phyloP scores from a whole-genome alignment of 345 rosid species.

The Draba incana region DNA sequence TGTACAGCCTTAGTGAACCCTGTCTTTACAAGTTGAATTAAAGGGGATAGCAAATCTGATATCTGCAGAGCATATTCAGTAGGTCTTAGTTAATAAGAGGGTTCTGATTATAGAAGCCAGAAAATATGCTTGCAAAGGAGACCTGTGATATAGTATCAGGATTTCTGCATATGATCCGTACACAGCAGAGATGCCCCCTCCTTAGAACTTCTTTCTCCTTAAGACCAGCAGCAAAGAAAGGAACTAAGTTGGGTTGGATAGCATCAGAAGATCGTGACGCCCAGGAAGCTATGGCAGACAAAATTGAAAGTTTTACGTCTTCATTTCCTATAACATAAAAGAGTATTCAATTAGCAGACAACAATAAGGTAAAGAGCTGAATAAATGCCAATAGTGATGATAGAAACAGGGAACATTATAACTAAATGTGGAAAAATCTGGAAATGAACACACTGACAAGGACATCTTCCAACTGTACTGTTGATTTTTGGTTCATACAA shows the following conservation, averaged over 20 bases:
- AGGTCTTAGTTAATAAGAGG: constrained; percentile 29
- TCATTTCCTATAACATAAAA: constrained; percentile 68
- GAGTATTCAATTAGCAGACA: constrained; percentile 11
- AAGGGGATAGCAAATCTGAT: constrained; percentile 78
- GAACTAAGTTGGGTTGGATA: constrained; percentile 66
- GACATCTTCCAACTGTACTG: constrained; percentile 2
- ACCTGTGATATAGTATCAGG: constrained; percentile 73
- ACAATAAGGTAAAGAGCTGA: constrained; percentile 22
- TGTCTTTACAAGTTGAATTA: constrained; percentile 86
- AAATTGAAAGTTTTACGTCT: constrained; percentile 80
- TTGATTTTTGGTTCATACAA: background rate
- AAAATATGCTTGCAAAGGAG: constrained; percentile 25
- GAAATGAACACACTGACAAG: background rate
- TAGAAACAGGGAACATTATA: background rate
- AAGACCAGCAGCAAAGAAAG: constrained; percentile 78
- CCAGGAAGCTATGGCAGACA: constrained; percentile 81
- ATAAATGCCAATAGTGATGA: constrained; percentile 10
- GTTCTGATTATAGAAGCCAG: constrained; percentile 10
- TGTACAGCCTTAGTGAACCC: constrained; percentile 90
- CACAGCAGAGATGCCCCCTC: constrained; percentile 89
- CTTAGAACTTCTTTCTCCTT: constrained; percentile 91
- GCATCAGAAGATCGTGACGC: constrained; percentile 66
- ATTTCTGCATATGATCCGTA: constrained; percentile 67
- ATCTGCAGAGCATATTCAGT: constrained; percentile 53
- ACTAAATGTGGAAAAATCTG: background rate